phyloP scores from a whole-genome alignment of 2,329 filamentous ascomycete species.

The Pyrenochaeta sp. region DNA sequence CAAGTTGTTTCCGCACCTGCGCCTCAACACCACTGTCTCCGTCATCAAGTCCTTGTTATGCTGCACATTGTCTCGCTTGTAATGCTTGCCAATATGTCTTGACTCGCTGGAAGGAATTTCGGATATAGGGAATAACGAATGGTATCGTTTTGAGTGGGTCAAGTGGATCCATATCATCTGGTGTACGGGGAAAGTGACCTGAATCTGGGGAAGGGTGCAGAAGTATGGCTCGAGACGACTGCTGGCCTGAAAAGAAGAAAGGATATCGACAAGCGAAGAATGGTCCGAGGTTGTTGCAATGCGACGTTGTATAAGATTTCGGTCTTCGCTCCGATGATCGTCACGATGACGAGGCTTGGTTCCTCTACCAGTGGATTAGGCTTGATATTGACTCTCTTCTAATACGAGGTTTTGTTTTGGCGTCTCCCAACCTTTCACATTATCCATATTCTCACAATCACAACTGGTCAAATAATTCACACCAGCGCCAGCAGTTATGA shows the following conservation, averaged over 20 bases:
- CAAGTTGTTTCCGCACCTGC: conserved; percentile 6
- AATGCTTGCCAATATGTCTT: conserved; percentile 1
- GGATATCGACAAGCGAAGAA: conserved; percentile 19
- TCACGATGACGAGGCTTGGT: conserved; percentile 5
- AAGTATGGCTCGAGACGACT: conserved; percentile 2
- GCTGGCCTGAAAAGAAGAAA: conserved; percentile 5
- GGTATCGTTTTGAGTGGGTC: neutral
- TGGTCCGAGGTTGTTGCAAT: conserved; percentile 9
- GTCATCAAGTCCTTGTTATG: neutral
- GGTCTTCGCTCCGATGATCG: conserved; percentile 6
- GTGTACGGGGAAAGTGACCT: conserved; percentile 11
- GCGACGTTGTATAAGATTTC: conserved; percentile 15
- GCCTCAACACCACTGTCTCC: conserved; percentile 10
- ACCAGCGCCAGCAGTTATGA: conserved; percentile 40
- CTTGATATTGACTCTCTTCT: neutral
- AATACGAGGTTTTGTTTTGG: neutral
- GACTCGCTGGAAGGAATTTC: conserved; percentile 14
- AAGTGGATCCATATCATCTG: conserved; percentile 12
- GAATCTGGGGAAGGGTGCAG: conserved; percentile 6
- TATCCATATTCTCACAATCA: neutral
- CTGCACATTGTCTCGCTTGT: conserved; percentile 2
- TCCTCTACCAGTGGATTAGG: conserved; percentile 5
- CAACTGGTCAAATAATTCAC: neutral
- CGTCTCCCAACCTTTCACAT: neutral
- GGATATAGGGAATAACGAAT: conserved; percentile 6